Conservation (phyloP, 192 early-diverging fungal species). For the Backusella tuberculispora region DNA sequence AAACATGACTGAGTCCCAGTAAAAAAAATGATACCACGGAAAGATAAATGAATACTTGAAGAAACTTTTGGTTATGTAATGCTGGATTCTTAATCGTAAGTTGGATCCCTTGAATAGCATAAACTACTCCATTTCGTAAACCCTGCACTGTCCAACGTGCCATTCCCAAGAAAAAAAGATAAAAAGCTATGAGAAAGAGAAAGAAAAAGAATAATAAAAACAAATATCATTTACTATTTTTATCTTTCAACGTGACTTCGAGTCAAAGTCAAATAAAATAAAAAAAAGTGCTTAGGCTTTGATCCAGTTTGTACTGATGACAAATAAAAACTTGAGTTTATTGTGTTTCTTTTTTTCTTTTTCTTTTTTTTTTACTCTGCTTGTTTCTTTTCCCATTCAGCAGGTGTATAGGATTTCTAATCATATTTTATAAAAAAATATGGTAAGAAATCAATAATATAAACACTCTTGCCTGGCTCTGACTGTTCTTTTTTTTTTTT, state of each 20-base stretch:
- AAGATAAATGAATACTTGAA: slow-evolving; percentile 45
- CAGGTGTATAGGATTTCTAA: slow-evolving; percentile 40
- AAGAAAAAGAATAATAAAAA: not conserved
- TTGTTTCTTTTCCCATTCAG: slow-evolving; percentile 35
- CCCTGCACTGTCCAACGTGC: slow-evolving; percentile 42
- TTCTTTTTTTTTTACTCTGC: not conserved
- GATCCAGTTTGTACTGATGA: not conserved
- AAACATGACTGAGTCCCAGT: slow-evolving; percentile 45
- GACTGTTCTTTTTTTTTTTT: not conserved
- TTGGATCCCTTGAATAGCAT: slow-evolving; percentile 51
- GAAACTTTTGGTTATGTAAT: slow-evolving; percentile 45
- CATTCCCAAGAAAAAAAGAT: not conserved
- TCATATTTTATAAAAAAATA: not conserved
- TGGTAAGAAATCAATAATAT: not conserved
- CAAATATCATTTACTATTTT: not conserved
- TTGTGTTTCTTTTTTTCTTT: not conserved
- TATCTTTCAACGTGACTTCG: not conserved
- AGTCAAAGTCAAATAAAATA: too few relatives aligned
- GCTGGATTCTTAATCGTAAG: slow-evolving; percentile 50
- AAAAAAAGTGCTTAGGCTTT: too few relatives aligned
- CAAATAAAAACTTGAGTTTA: not conserved
- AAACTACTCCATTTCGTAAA: slow-evolving; percentile 43
- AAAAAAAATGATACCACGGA: slow-evolving; percentile 44
- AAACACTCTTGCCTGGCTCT: not conserved
- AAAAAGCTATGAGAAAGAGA: not conserved